These are phyloP conservation scores for Monotropa hypopitys DNA, from an alignment of 179 eudicot species.

Conservation along the genomic window DNA sequence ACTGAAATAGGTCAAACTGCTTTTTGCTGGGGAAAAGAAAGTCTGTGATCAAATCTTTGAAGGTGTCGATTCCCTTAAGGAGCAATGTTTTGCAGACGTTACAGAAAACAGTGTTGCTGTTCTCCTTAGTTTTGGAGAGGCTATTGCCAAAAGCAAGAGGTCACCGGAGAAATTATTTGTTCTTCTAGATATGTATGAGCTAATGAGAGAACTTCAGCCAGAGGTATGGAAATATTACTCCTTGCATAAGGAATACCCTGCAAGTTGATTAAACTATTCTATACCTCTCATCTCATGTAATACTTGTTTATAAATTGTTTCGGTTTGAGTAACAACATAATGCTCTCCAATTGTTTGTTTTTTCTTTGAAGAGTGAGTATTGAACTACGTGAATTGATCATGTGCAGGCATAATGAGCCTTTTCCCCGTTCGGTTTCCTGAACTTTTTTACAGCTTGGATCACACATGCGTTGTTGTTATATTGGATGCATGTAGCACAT, in stretches of 20 bases:
- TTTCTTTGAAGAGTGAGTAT: neutral
- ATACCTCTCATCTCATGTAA: neutral
- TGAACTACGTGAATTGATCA: neutral
- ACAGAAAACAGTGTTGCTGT: slow-evolving; percentile 44
- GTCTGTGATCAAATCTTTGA: slow-evolving; percentile 65
- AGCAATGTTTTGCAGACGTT: slow-evolving; percentile 65
- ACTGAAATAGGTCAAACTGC: slow-evolving; percentile 55
- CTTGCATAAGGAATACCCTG: neutral
- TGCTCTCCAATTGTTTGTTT: neutral
- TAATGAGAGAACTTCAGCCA: slow-evolving; percentile 77
- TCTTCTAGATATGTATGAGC: slow-evolving; percentile 27
- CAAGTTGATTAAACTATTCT: neutral
- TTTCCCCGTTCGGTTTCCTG: neutral
- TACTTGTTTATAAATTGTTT: no score
- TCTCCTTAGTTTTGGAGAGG: slow-evolving; percentile 89
- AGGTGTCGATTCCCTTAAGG: slow-evolving; percentile 38
- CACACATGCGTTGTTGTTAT: neutral
- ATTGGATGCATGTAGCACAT: neutral
- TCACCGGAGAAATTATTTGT: slow-evolving; percentile 88
- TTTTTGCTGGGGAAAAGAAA: slow-evolving; percentile 63
- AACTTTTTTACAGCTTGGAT: neutral
- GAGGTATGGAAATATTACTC: slow-evolving; percentile 37
- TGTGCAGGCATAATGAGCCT: neutral
- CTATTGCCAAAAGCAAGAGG: slow-evolving; percentile 81
- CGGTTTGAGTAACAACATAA: neutral